Evolutionary conservation across 345 rosid genomes (phyloP), one percentile per base, ranked within the genome.

Genomic region (Bruguiera gymnorhiza): DNA sequence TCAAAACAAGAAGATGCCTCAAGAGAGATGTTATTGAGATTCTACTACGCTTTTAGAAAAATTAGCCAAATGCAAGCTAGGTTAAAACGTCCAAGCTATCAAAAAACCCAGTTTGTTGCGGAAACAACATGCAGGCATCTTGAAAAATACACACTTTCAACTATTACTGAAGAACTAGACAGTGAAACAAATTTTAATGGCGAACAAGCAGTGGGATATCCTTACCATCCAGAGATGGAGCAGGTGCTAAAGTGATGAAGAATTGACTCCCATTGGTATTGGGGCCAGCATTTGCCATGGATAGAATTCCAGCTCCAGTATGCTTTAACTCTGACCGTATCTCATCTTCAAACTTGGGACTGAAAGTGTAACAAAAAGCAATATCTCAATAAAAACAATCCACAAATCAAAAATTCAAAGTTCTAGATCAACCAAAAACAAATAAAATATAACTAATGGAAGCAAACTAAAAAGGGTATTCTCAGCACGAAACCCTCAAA

Each of bases 201-300:
- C 1, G 6, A 58, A 65, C 50, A 60, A 27, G 6, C 20, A 68
- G 59, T 46, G 52, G 5, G 63, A 50, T 65, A 61, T 18, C 61
- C 65, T 74, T 90, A 92, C 97, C 96, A 84, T 95, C 99, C 62
- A 95, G 80, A 55, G 92, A 85, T 3, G 94, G 92, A 58, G 86
- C 73, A 6, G 97, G 98, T 5, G 98, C 86, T 72, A 95, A 73
- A 60, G 99, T 95, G 37, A 95, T 84, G 80, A 95, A 92, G 83
- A 95, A 92, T 75, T 95, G 96, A 78, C 97, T 95, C 48, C 97
- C 98, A 50, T 92, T 95, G 32, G 96, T 89, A 74, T 95, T 80
- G 0, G 96, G 97, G 75, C 97, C 98, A 74, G 99, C 99, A 75
- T 95, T 92, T 51, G 98, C 99, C 98, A 95, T 92, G 43, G 99